Base-by-base conservation (phyloP, 345 rosid species). In the Brassica incana region DNA sequence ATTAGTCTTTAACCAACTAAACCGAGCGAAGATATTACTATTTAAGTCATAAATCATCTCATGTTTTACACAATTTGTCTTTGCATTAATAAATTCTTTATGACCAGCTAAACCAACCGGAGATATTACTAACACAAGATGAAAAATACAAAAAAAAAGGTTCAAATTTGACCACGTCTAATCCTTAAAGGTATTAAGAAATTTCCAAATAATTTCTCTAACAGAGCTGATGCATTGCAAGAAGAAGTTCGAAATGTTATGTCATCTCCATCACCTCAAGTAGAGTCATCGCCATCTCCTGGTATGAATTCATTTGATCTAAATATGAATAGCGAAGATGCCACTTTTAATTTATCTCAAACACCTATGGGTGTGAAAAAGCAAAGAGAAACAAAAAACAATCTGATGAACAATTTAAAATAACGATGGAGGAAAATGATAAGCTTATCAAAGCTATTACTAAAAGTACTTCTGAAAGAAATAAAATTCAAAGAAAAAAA, bases 161-260 rank as follows among this genome's bases (percentile, higher is more conserved):
- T 69, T 23, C 23, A 69, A 50, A 50, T n/a, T 69, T 7, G 62
- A 69, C 32, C 43, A 70, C 9, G 63, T 70, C 0, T 70, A 23
- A 30, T 70, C 27, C 45, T 70, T 30, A 52, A 8, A 52, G 15
- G 38, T 32, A 69, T 48, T 48, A 12, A 40, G 8, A 43, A 43
- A 2, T 68, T 68, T 48, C 6, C 38, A 45, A 68, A 68, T 45
- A 11, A 12, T 4, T 0, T 43, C 9, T 6, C 15, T 68, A 12
- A 1, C 10, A 48, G 14, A 68, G 1, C 54, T 3, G 4, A 3
- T 38, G 29, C 54, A 36, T 25, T 43, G 5, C 38, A 68, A 12
- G 60, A 68, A 45, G 54, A 33, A 69, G 20, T 11, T 50, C 60
- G 2, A 15, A 54, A 54, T 54, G 8, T 15, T 54, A 15, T 15